Conservation (phyloP, 2,329 filamentous ascomycete genomes). For the Clarireedia paspali region DNA sequence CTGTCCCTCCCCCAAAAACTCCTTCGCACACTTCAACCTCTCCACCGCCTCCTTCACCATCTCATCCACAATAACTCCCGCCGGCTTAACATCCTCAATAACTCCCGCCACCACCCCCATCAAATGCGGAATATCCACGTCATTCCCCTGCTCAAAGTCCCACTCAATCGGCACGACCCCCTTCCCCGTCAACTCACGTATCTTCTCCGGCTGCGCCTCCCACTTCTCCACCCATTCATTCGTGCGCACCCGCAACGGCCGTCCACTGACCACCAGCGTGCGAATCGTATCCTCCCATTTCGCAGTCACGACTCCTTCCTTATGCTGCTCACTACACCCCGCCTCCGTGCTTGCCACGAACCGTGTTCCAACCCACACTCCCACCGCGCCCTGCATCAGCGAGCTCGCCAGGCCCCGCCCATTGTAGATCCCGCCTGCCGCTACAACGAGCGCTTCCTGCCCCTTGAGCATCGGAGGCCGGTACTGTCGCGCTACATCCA, state of each 20-base stretch:
- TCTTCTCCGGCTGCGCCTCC: conserved; percentile 68
- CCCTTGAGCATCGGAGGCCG: conserved; percentile 60
- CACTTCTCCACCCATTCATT: conserved; percentile 77
- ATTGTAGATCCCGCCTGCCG: conserved; percentile 80
- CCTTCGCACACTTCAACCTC: conserved; percentile 52
- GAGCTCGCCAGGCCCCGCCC: conserved; percentile 73
- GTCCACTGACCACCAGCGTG: conserved; percentile 74
- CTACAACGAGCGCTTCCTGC: conserved; percentile 68
- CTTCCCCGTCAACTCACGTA: conserved; percentile 64
- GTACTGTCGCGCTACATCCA: conserved; percentile 63
- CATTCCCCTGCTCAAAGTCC: conserved; percentile 74
- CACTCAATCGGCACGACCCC: conserved; percentile 76
- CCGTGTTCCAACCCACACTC: conserved; percentile 90
- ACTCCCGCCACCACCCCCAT: conserved; percentile 91
- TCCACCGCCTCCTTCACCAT: conserved; percentile 75
- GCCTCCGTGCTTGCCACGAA: conserved; percentile 83
- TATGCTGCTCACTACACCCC: conserved; percentile 73
- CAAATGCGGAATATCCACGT: conserved; percentile 78
- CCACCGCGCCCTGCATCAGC: conserved; percentile 80
- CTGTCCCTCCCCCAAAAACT: neutral
- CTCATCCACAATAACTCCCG: conserved; percentile 75
- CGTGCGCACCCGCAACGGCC: conserved; percentile 70
- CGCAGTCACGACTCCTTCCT: conserved; percentile 74
- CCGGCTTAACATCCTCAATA: conserved; percentile 71
- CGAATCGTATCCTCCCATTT: conserved; percentile 71